phyloP scores from a whole-genome alignment of 345 rosid genomes.

The Trapa incisa region DNA sequence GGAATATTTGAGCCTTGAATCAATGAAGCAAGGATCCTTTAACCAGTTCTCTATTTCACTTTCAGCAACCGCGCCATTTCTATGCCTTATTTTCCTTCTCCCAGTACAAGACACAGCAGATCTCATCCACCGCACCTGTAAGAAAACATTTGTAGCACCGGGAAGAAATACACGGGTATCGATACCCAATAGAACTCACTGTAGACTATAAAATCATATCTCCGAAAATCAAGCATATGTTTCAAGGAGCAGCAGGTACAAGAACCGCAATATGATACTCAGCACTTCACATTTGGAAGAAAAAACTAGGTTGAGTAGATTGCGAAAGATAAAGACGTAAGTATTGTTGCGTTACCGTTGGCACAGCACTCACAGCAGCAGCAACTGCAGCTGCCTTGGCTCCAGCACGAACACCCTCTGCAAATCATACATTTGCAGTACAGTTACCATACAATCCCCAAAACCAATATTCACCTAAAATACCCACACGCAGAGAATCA shows the following conservation, averaged over 20 bases:
- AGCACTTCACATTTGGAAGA: background rate
- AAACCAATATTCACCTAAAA: background rate
- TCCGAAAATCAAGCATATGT: background rate
- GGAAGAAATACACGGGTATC: background rate
- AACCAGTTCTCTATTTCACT: too few species aligned
- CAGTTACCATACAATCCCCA: background rate
- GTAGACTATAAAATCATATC: too few species aligned
- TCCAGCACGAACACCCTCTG: conserved; percentile 62
- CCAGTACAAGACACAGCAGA: background rate
- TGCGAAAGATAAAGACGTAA: background rate
- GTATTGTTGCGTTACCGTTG: conserved; percentile 27
- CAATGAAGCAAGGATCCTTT: too few species aligned
- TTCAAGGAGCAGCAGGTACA: background rate
- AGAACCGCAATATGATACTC: background rate
- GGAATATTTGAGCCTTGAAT: too few species aligned
- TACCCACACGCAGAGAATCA: background rate
- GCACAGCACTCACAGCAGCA: conserved; percentile 31
- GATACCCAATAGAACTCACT: background rate
- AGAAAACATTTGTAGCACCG: too few species aligned
- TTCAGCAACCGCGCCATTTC: too few species aligned
- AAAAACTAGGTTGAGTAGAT: background rate
- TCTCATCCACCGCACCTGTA: background rate
- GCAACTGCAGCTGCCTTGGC: conserved; percentile 42
- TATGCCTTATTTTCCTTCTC: too few species aligned
- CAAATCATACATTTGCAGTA: background rate